phyloP scores from a whole-genome alignment of 2,329 filamentous ascomycete species.

The Colletotrichum eremochloae region DNA sequence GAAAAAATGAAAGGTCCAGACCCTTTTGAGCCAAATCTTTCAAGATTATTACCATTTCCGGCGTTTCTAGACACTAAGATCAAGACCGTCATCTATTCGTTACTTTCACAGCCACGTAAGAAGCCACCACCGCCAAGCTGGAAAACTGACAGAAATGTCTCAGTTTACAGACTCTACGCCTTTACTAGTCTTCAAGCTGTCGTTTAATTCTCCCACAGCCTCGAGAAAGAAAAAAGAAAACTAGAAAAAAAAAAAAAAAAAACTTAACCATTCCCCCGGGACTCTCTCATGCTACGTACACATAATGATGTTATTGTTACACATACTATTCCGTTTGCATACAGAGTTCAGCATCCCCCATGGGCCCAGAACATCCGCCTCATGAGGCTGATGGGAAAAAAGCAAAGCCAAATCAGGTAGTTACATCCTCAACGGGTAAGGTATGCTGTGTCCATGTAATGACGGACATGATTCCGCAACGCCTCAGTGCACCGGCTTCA shows the following conservation, averaged over 20 bases:
- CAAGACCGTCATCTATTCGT: neutral
- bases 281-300: neutral
- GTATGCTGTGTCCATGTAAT: neutral
- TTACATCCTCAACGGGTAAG: neutral
- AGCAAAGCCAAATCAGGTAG: neutral
- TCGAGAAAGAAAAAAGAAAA: too few relatives aligned
- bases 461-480: neutral
- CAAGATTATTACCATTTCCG: slow-evolving; percentile 23
- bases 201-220: neutral
- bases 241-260: too few relatives aligned
- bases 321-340: slow-evolving; percentile 27
- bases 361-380: slow-evolving; percentile 1
- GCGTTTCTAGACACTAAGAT: neutral
- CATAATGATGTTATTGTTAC: neutral
- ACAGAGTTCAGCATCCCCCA: neutral
- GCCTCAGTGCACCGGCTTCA: neutral
- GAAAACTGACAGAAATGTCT: slow-evolving; percentile 18
- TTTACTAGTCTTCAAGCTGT: neutral
- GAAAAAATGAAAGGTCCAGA: slow-evolving; percentile 11
- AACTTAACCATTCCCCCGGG: neutral
- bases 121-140: slow-evolving; percentile 21
- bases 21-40: slow-evolving; percentile 5
- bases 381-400: neutral
- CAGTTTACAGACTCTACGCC: neutral
- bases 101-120: neutral